phyloP scores from a whole-genome alignment of 129 eudicot species.

The Chrysanthemum seticuspe region DNA sequence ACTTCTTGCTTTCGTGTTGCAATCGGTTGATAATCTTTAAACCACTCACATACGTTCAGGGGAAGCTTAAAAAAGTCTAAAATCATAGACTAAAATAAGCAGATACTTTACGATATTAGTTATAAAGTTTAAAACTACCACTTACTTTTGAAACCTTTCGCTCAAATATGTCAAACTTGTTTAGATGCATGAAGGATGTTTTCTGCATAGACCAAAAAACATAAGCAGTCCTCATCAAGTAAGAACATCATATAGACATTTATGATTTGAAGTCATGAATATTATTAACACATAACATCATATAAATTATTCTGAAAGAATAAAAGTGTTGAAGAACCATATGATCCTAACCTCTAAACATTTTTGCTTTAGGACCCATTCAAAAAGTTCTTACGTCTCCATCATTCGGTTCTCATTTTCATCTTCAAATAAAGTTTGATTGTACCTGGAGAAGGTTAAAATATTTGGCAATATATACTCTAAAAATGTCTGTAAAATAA shows the following conservation, averaged over 20 bases:
- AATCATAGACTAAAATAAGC: slow-evolving; percentile 24
- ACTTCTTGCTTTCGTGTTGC: slow-evolving; percentile 91
- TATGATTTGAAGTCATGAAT: slow-evolving; percentile 2
- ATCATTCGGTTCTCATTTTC: slow-evolving; percentile 82
- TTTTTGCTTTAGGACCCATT: slow-evolving; percentile 91
- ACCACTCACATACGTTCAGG: slow-evolving; percentile 78
- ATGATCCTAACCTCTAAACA: slow-evolving; percentile 68
- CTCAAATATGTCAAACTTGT: slow-evolving; percentile 95
- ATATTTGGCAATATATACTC: slow-evolving; percentile 11
- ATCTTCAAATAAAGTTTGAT: slow-evolving; percentile 86
- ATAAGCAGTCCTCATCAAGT: slow-evolving; percentile 2
- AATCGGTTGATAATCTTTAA: slow-evolving; percentile 85
- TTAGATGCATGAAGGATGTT: slow-evolving; percentile 94
- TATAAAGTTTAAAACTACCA: neutral
- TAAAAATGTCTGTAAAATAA: neutral
- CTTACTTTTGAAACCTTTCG: slow-evolving; percentile 89
- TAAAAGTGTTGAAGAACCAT: too few species aligned
- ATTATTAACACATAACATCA: neutral
- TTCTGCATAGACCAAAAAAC: slow-evolving; percentile 61
- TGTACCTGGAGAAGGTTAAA: slow-evolving; percentile 56
- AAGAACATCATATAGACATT: neutral
- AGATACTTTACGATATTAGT: neutral
- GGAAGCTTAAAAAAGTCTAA: slow-evolving; percentile 52
- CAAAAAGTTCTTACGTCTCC: slow-evolving; percentile 93
- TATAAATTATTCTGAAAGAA: neutral